Evolutionary conservation across 2,329 filamentous ascomycete genomes (phyloP).

Genomic region (Rutstroemia sp.): DNA sequence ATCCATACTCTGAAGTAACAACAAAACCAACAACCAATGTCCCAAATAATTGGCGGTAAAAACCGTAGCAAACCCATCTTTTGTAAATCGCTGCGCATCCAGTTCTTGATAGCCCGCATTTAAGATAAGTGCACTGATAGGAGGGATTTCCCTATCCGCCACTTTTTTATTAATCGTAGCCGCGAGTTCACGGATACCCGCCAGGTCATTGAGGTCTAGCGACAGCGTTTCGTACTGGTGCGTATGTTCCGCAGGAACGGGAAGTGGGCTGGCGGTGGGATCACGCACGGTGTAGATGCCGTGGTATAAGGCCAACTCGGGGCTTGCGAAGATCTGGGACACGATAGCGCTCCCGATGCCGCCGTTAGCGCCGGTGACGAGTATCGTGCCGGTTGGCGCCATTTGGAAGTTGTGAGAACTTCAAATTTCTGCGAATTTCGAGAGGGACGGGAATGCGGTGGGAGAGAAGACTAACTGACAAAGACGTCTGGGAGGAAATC

Average conservation of each 20-base stretch:
- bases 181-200: slow-evolving; percentile 11
- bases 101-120: slow-evolving; percentile 11
- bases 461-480: too few species aligned
- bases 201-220: neutral
- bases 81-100: slow-evolving; percentile 23
- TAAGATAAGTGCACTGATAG: slow-evolving; percentile 15
- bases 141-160: slow-evolving; percentile 14
- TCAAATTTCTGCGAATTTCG: too few species aligned
- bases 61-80: slow-evolving; percentile 30
- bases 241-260: too few species aligned
- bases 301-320: neutral
- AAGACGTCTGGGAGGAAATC: too few species aligned
- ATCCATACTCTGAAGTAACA: slow-evolving; percentile 31
- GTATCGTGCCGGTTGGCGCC: neutral
- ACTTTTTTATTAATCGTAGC: slow-evolving; percentile 17
- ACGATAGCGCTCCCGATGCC: neutral
- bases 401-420: too few species aligned
- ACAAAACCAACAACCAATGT: slow-evolving; percentile 29
- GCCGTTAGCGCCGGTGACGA: neutral
- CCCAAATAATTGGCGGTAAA: slow-evolving; percentile 30
- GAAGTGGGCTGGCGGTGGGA: neutral
- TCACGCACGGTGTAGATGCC: neutral
- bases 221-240: neutral
- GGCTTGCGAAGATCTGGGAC: neutral
- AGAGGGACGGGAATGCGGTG: too few species aligned